Conservation (phyloP, 805 yeast genomes). For the Ogataea saltuana region DNA sequence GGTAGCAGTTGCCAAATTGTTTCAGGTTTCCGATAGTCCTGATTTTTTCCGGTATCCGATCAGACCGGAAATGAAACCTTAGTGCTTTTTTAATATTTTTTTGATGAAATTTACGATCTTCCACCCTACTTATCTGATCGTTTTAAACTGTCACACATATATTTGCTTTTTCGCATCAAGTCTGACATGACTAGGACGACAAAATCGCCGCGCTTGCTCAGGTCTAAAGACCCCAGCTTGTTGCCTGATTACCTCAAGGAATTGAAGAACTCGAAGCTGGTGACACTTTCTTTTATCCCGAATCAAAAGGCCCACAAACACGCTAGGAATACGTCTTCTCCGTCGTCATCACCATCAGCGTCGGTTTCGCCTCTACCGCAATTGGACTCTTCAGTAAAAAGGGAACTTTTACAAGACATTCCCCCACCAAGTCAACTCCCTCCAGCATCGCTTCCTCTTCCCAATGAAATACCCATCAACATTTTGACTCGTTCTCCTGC, state of each 20-base stretch:
- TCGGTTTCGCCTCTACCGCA: neutral
- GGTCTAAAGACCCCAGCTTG: constrained; percentile 23
- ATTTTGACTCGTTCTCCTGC: constrained; percentile 13
- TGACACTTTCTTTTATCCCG: constrained; percentile 28
- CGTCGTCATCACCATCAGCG: neutral
- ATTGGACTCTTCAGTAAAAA: neutral
- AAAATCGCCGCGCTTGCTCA: constrained; percentile 15
- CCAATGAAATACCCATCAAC: constrained; percentile 13
- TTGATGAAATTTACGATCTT: too few relatives aligned
- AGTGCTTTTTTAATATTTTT: too few relatives aligned
- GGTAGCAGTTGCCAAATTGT: too few relatives aligned
- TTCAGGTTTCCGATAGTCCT: too few relatives aligned
- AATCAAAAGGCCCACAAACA: constrained; percentile 5
- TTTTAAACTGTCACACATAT: too few relatives aligned
- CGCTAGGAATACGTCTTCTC: constrained; percentile 2
- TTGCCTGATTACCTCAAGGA: constrained; percentile 26
- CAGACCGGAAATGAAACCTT: too few relatives aligned
- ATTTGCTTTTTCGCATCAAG: too few relatives aligned
- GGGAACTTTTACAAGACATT: neutral
- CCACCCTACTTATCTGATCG: too few relatives aligned
- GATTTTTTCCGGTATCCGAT: too few relatives aligned
- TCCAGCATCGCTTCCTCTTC: neutral
- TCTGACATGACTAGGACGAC: neutral
- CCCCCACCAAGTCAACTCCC: neutral
- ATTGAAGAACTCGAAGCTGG: constrained; percentile 26